A percentile compares a stretch with the other conserved stretches of the same genome.
phyloP scores from a whole-genome alignment of 495 filamentous ascomycete genomes.

The Cryomyces minteri region DNA sequence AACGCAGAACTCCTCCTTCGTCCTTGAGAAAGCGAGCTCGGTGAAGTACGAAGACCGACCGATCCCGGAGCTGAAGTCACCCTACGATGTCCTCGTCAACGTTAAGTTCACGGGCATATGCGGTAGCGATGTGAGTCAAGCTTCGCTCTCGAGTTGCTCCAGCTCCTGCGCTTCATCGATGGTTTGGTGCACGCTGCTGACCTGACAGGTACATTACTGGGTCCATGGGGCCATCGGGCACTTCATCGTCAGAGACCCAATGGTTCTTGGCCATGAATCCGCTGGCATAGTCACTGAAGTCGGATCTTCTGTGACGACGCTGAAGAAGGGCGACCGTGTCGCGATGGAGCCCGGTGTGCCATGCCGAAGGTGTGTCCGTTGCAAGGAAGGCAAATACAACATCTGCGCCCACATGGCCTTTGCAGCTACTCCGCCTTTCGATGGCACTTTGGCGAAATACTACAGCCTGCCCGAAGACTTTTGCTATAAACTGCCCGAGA shows the following conservation, averaged over 20 bases:
- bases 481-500: conserved; percentile 58
- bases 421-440: conserved; percentile 61
- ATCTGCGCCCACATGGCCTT: conserved; percentile 70
- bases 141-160: no score
- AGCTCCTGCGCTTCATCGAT: no score
- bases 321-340: conserved; percentile 52
- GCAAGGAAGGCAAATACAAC: conserved; percentile 66
- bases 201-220: conserved; percentile 64
- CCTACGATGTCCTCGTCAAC: conserved; percentile 63
- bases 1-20: conserved; percentile 67
- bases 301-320: conserved; percentile 40
- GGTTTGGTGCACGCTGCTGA: not conserved
- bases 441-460: conserved; percentile 64
- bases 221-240: conserved; percentile 62
- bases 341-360: conserved; percentile 76
- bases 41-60: conserved; percentile 63
- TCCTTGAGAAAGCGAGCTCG: conserved; percentile 54
- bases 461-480: conserved; percentile 63
- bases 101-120: conserved; percentile 83
- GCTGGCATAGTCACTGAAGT: conserved; percentile 52
- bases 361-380: conserved; percentile 54
- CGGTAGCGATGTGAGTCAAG: conserved; percentile 50
- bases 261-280: conserved; percentile 78
- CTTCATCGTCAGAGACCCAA: conserved; percentile 60
- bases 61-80: conserved; percentile 41